Evolutionary conservation across 768 basidiomycete species (phyloP).

Genomic region (Boletus speciosus): DNA sequence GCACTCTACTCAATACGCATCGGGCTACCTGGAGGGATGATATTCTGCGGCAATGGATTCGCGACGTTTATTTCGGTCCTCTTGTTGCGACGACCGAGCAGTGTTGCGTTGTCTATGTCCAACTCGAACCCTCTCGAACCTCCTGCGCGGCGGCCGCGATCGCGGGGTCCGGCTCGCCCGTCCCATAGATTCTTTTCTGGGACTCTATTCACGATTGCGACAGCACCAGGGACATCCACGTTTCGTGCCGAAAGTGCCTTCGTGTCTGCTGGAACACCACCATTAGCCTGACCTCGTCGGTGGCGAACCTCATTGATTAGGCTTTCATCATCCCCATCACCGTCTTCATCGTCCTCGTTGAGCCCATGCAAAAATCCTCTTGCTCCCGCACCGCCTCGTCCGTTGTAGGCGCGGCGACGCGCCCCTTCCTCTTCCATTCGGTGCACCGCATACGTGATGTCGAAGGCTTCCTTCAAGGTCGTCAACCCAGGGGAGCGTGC

Average conservation of each 20-base stretch:
- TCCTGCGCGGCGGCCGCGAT: constrained; percentile 41
- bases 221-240: not conserved
- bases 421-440: constrained; percentile 99
- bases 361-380: constrained; percentile 79
- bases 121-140: constrained; percentile 64
- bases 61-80: constrained; percentile 28
- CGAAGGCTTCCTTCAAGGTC: constrained; percentile 95
- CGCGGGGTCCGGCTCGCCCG: constrained; percentile 70
- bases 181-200: constrained; percentile 41
- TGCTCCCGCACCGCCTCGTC: constrained; percentile 70
- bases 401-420: constrained; percentile 76
- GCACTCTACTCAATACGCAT: constrained; percentile 27
- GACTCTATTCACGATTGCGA: constrained; percentile 10
- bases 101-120: constrained; percentile 80
- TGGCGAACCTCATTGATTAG: constrained; percentile 49
- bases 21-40: constrained; percentile 29
- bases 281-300: constrained; percentile 35
- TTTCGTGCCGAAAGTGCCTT: constrained; percentile 15
- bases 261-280: not conserved
- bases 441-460: constrained; percentile 98
- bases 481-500: constrained; percentile 91
- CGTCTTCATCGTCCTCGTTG: constrained; percentile 90
- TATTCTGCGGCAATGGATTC: constrained; percentile 35
- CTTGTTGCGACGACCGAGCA: constrained; percentile 70
- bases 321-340: constrained; percentile 45